Evolutionary conservation across 306 rosid species (phyloP).

Genomic region (Acmispon strigosus): DNA sequence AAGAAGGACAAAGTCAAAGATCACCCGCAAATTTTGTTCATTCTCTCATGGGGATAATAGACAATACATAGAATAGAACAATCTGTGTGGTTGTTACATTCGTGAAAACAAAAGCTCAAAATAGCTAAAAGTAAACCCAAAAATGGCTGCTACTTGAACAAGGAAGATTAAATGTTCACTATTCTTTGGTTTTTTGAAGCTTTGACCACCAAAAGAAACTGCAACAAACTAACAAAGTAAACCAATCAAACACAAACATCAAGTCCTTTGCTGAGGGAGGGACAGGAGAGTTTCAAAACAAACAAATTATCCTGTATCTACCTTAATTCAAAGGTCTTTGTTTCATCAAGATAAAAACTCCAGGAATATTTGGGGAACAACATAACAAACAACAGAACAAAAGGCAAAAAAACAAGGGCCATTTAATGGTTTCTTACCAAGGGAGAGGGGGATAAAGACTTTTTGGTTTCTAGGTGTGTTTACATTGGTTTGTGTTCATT

Average conservation of each 20-base stretch:
- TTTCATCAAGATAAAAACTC: not conserved
- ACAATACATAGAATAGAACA: not conserved
- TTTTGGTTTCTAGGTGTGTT: not conserved
- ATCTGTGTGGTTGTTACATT: conserved; percentile 10
- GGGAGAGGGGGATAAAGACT: too few species aligned
- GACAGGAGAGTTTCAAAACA: conserved; percentile 10
- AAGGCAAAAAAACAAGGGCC: too few species aligned
- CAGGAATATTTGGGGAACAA: not conserved
- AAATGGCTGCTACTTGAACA: not conserved
- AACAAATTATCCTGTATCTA: not conserved
- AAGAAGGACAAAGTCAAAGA: conserved; percentile 13
- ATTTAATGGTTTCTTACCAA: too few species aligned
- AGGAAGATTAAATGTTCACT: not conserved
- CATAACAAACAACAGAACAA: not conserved
- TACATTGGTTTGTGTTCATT: not conserved
- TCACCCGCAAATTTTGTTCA: conserved; percentile 27
- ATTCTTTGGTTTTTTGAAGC: not conserved
- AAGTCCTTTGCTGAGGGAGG: conserved; percentile 27
- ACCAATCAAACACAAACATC: not conserved
- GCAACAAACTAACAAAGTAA: not conserved
- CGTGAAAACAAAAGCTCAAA: conserved; percentile 15
- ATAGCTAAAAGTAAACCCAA: conserved; percentile 9
- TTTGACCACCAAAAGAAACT: not conserved
- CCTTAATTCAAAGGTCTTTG: not conserved
- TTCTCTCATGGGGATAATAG: not conserved